Evolutionary conservation across 768 basidiomycete genomes (phyloP).

Genomic region (Exidia glandulosa): DNA sequence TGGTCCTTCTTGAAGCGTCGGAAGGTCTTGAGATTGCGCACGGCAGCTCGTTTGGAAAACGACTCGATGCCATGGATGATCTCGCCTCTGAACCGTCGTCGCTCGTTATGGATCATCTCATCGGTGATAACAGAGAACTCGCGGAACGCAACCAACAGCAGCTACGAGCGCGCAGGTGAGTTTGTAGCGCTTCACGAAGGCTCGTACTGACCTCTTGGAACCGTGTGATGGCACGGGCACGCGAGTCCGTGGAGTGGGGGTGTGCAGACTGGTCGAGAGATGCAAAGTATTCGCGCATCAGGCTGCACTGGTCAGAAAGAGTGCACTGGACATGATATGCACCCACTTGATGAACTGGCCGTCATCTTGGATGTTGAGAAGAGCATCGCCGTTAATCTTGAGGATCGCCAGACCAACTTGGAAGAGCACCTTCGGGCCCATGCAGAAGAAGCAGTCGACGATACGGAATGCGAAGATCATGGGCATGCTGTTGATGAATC

Average conservation of each 20-base stretch:
- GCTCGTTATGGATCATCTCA: conserved; percentile 81
- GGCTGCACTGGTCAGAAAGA: conserved; percentile 28
- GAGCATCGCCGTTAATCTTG: conserved; percentile 91
- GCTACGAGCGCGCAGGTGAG: conserved; percentile 12
- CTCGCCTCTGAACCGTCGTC: conserved; percentile 75
- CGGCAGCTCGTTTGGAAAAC: conserved; percentile 84
- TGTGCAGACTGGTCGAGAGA: conserved; percentile 91
- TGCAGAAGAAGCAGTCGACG: conserved; percentile 95
- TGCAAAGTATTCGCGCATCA: conserved; percentile 93
- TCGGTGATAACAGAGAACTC: conserved; percentile 96
- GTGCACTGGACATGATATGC: background rate
- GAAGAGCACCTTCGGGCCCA: conserved; percentile 98
- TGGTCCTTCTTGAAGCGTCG: conserved; percentile 82
- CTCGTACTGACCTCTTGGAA: conserved; percentile 60
- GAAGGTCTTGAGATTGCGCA: conserved; percentile 73
- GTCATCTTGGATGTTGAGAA: conserved; percentile 91
- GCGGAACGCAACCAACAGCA: conserved; percentile 91
- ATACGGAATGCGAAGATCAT: conserved; percentile 97
- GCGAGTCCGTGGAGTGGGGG: conserved; percentile 76
- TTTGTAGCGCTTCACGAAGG: too few relatives aligned
- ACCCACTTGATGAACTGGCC: conserved; percentile 89
- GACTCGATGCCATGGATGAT: conserved; percentile 88
- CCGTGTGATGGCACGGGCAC: conserved; percentile 85
- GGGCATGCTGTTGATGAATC: conserved; percentile 89
- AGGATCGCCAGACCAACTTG: conserved; percentile 97